A percentile compares a stretch with the other conserved stretches of the same genome.
Conservation (phyloP, 2,329 filamentous ascomycete genomes). For the Diaporthe eres region DNA sequence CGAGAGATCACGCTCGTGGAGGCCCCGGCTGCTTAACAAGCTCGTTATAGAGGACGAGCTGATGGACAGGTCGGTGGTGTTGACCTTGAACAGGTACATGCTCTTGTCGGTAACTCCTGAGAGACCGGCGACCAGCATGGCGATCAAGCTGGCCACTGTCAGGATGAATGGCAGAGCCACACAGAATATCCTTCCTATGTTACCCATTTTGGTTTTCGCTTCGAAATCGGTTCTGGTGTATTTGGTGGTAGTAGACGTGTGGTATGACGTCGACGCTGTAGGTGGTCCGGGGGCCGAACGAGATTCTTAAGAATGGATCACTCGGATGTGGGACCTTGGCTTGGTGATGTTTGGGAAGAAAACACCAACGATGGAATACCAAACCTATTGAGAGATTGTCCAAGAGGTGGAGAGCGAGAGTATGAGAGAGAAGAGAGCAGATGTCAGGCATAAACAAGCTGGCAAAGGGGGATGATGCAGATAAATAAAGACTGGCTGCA, state of each 20-base stretch:
- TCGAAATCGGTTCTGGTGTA: neutral
- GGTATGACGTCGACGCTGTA: conserved; percentile 12
- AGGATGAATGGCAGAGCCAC: conserved; percentile 89
- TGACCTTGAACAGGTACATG: conserved; percentile 72
- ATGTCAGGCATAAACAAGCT: neutral
- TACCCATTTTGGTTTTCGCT: conserved; percentile 60
- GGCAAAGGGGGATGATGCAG: conserved; percentile 27
- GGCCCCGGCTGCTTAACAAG: conserved; percentile 45
- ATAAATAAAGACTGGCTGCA: conserved; percentile 33
- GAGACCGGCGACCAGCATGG: conserved; percentile 71
- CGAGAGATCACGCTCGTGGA: conserved; percentile 40
- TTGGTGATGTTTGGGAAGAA: neutral
- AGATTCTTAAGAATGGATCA: neutral
- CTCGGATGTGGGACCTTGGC: neutral
- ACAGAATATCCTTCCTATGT: conserved; percentile 82
- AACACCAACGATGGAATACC: conserved; percentile 30
- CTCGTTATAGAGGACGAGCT: conserved; percentile 56
- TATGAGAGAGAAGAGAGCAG: conserved; percentile 2
- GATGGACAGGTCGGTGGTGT: conserved; percentile 73
- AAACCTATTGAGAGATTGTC: conserved; percentile 9
- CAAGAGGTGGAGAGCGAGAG: conserved; percentile 20
- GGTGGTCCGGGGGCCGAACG: neutral
- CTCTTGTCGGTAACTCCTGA: conserved; percentile 69
- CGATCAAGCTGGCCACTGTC: conserved; percentile 82
- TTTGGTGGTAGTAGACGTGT: neutral